phyloP scores from a whole-genome alignment of 2,329 filamentous ascomycete genomes.

The Neofusicoccum umdonicola region DNA sequence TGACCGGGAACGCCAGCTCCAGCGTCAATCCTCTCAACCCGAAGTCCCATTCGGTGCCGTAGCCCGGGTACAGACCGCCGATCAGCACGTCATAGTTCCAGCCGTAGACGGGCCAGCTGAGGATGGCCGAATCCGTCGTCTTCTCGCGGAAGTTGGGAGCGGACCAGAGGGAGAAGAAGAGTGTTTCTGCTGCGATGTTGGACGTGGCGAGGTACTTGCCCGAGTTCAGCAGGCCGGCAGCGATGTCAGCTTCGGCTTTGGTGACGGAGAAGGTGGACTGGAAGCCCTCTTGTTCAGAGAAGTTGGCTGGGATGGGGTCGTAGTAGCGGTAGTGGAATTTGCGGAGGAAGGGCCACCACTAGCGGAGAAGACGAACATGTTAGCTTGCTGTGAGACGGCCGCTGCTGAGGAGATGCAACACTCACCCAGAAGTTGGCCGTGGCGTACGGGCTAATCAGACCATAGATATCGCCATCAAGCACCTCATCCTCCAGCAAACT shows the following conservation, averaged over 20 bases:
- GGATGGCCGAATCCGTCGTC: conserved; percentile 44
- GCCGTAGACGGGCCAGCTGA: conserved; percentile 51
- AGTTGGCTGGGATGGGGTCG: conserved; percentile 43
- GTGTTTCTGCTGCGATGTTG: conserved; percentile 51
- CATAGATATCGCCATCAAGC: conserved; percentile 51
- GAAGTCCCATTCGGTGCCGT: conserved; percentile 12
- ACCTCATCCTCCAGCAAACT: conserved; percentile 45
- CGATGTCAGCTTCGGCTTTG: conserved; percentile 42
- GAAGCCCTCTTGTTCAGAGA: conserved; percentile 48
- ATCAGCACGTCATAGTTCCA: conserved; percentile 57
- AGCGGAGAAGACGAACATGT: neutral
- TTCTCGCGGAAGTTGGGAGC: conserved; percentile 55
- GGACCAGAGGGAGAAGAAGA: conserved; percentile 51
- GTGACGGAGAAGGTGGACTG: conserved; percentile 54
- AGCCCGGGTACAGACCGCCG: conserved; percentile 49
- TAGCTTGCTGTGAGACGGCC: neutral
- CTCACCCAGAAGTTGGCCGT: conserved; percentile 51
- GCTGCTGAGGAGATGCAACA: neutral
- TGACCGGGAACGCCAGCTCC: conserved; percentile 54
- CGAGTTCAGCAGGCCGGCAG: conserved; percentile 45
- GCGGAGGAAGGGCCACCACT: conserved; percentile 51
- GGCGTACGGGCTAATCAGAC: conserved; percentile 50
- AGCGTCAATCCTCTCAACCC: conserved; percentile 40
- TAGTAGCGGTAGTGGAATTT: conserved; percentile 57
- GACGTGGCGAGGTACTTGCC: conserved; percentile 49